Base-by-base conservation (phyloP, 257 asterid species). In the Solanum ahanhuiri region DNA sequence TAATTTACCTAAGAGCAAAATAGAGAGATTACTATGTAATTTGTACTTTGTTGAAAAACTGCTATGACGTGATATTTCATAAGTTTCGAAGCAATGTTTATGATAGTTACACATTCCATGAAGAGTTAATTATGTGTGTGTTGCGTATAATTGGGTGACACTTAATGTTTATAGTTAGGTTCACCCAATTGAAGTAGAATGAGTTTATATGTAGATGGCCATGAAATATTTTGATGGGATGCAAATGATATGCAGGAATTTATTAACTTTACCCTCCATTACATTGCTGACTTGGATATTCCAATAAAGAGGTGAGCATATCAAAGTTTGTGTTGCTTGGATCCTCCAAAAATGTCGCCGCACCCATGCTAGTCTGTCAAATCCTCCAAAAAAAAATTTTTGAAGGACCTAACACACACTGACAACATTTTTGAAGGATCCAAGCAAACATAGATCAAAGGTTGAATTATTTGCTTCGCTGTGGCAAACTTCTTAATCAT, bases 231-330 rank as follows among this genome's bases (percentile, higher is more conserved):
- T 12, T 75, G 33, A 75, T 39, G 22, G 11, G 20, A 37, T 85
- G 88, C 88, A 89, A 85, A 69, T 85, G 85, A 86, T 85, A 51
- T 92, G 90, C 95, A 96, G 99, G 99, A 95, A 90, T 86, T 97
- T 87, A 97, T 97, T 81, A 97, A 97, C 91, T 95, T 94, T 93
- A 86, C 95, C 45, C 98, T 97, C 88, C 99, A 94, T 85, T 97
- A 95, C 90, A 92, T 97, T 88, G 98, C 98, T 88, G 99, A 97
- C 88, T 90, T 97, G 94, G 98, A 97, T 89, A 97, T 97, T 86
- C 99, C 98, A 72, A 94, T 97, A 76, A 97, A 97, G 89, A 94
- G 99, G 99, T 95, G 76, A 88, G 88, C 54, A 28, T 75, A 91
- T 33, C 14, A 83, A 87, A 87, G 85, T 6, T n/a, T 30, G 15